Percentiles rank a stretch among this genome's conserved stretches.
These are phyloP conservation scores for Tricholoma furcatifolium DNA, from an alignment of 768 basidiomycete species.

Conservation along the genomic window DNA sequence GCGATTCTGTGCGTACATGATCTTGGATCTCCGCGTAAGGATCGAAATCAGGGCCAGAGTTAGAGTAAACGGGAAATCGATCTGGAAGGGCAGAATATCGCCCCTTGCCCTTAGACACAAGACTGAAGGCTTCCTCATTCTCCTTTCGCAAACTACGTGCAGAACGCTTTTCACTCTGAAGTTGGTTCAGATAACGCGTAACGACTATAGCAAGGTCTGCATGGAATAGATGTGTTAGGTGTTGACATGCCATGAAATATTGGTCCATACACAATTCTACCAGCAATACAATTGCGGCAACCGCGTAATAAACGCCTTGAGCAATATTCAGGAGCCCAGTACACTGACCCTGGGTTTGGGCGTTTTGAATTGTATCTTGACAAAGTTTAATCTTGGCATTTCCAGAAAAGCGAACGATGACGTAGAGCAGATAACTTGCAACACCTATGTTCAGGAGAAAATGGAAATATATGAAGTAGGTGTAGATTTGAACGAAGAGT, in stretches of 20 bases:
- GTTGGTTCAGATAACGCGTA: constrained; percentile 51
- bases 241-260: no score
- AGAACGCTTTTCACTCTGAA: constrained; percentile 49
- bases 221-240: not conserved
- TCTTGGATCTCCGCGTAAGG: constrained; percentile 35
- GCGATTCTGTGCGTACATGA: constrained; percentile 11
- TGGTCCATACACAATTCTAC: constrained; percentile 55
- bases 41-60: constrained; percentile 31
- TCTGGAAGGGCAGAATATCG: constrained; percentile 26
- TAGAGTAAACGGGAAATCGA: constrained; percentile 8
- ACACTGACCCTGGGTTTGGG: constrained; percentile 45
- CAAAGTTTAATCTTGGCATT: constrained; percentile 45
- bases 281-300: constrained; percentile 44
- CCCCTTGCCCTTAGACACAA: constrained; percentile 24
- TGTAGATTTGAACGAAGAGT: constrained; percentile 53
- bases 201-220: constrained; percentile 54
- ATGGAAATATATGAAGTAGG: constrained; percentile 57
- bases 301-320: constrained; percentile 43
- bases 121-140: constrained; percentile 35
- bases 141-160: constrained; percentile 34
- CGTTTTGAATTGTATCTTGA: constrained; percentile 38
- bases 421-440: constrained; percentile 49
- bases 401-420: constrained; percentile 44
- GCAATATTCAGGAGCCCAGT: constrained; percentile 38
- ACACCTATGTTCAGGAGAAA: constrained; percentile 53